Evolutionary conservation across 768 basidiomycete species (phyloP).

Genomic region (Psilocybe sp.): DNA sequence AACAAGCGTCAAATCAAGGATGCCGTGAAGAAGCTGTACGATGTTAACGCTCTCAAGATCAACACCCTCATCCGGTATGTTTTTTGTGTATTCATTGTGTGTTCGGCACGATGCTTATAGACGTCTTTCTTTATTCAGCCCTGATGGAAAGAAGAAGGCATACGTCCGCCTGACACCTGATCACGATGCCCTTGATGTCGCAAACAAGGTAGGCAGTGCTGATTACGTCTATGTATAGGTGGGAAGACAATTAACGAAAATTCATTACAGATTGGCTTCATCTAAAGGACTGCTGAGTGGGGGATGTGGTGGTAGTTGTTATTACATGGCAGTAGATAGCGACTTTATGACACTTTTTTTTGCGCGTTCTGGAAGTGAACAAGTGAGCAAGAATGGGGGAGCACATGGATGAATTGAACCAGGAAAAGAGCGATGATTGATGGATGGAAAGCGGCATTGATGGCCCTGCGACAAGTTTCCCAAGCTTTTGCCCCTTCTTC

Average conservation of each 20-base stretch:
- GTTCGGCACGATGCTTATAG: slow-evolving; percentile 1
- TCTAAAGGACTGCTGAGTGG: slow-evolving; percentile 43
- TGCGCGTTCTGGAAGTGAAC: no score
- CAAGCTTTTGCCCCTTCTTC: slow-evolving; percentile 8
- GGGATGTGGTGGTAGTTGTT: not conserved
- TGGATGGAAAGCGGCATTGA: slow-evolving; percentile 5
- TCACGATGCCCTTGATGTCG: slow-evolving; percentile 94
- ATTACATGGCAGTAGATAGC: no score
- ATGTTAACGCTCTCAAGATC: slow-evolving; percentile 92
- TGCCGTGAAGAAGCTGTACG: slow-evolving; percentile 98
- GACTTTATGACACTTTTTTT: no score
- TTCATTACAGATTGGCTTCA: slow-evolving; percentile 80
- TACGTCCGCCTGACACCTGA: slow-evolving; percentile 95
- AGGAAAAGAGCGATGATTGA: not conserved
- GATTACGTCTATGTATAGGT: not conserved
- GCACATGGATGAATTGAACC: not conserved
- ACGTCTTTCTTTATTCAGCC: slow-evolving; percentile 43
- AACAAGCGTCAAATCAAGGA: slow-evolving; percentile 99
- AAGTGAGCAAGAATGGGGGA: not conserved
- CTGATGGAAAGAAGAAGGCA: slow-evolving; percentile 99
- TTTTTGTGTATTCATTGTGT: not conserved
- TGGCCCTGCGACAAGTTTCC: not conserved
- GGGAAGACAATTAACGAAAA: slow-evolving; percentile 3
- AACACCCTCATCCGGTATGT: slow-evolving; percentile 96
- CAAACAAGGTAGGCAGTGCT: slow-evolving; percentile 74